A percentile compares a stretch with the other conserved stretches of the same genome.
phyloP scores from a whole-genome alignment of 2,329 filamentous ascomycete genomes.

The Ophioceras dolichostomum region DNA sequence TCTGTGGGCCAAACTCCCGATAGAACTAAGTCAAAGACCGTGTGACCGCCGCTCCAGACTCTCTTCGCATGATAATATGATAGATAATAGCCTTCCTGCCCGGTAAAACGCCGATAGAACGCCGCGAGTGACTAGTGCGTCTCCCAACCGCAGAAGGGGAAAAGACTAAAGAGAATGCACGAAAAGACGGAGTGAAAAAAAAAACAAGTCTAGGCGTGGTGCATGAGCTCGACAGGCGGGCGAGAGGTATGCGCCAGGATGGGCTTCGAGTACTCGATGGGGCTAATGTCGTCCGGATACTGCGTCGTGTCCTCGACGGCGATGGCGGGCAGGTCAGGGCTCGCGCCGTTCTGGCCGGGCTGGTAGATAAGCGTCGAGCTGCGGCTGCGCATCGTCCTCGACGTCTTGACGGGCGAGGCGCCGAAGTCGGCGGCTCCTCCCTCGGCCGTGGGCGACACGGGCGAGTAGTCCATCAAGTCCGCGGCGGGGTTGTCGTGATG shows the following conservation, averaged over 20 bases:
- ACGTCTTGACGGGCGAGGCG: conserved; percentile 12
- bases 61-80: too few species aligned
- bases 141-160: neutral
- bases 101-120: too few species aligned
- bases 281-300: conserved; percentile 30
- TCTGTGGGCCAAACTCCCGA: too few species aligned
- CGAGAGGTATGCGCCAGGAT: conserved; percentile 48
- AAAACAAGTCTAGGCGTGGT: conserved; percentile 23
- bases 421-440: conserved; percentile 20
- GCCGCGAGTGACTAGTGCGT: too few species aligned
- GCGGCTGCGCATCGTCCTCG: conserved; percentile 33
- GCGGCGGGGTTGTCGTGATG: conserved; percentile 27
- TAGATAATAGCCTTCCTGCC: too few species aligned
- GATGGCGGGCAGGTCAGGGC: conserved; percentile 49
- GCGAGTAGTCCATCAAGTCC: conserved; percentile 15
- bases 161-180: neutral
- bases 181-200: too few species aligned
- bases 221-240: conserved; percentile 55
- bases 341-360: conserved; percentile 41
- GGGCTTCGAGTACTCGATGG: conserved; percentile 27
- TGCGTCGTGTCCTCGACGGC: conserved; percentile 57
- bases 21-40: too few species aligned
- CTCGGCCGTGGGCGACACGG: conserved; percentile 22
- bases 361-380: conserved; percentile 57
- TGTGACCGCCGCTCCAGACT: too few species aligned